phyloP scores from a whole-genome alignment of 768 basidiomycete genomes.

The Daedaleopsis nitida region DNA sequence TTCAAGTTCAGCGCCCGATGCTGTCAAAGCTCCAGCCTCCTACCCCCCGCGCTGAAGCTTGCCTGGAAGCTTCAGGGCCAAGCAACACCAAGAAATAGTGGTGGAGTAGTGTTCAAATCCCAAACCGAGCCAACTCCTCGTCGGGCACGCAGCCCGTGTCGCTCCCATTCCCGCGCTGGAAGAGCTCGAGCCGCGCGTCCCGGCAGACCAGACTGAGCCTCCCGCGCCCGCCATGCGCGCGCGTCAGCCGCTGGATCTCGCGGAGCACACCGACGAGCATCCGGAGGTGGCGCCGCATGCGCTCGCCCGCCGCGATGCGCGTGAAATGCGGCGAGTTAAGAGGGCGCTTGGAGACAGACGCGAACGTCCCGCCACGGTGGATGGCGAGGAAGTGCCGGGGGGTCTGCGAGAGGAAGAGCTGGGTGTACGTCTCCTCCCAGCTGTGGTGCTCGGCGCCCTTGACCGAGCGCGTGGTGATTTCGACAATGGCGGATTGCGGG shows the following conservation, averaged over 20 bases:
- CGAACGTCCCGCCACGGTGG: slow-evolving; percentile 57
- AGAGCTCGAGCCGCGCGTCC: slow-evolving; percentile 46
- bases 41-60: too few relatives aligned
- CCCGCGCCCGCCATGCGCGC: slow-evolving; percentile 51
- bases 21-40: too few relatives aligned
- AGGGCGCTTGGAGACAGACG: slow-evolving; percentile 44
- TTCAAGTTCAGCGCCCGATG: too few relatives aligned
- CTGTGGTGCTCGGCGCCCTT: slow-evolving; percentile 25
- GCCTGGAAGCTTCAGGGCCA: not conserved
- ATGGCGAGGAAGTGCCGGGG: slow-evolving; percentile 56
- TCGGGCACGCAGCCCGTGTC: slow-evolving; percentile 49
- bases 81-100: not conserved
- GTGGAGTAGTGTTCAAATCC: not conserved
- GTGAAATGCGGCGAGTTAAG: slow-evolving; percentile 20
- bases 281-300: slow-evolving; percentile 31
- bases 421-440: slow-evolving; percentile 63
- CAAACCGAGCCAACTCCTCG: slow-evolving; percentile 35
- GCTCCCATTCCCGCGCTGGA: slow-evolving; percentile 40
- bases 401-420: slow-evolving; percentile 71
- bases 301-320: slow-evolving; percentile 20
- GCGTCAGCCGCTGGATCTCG: slow-evolving; percentile 47
- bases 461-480: slow-evolving; percentile 28
- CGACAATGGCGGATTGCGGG: slow-evolving; percentile 38
- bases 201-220: slow-evolving; percentile 58
- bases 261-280: slow-evolving; percentile 31